Evolutionary conservation across 208 protist species (phyloP), one percentile per base, ranked within the genome.

Genomic region (Tetramitus jugosus): DNA sequence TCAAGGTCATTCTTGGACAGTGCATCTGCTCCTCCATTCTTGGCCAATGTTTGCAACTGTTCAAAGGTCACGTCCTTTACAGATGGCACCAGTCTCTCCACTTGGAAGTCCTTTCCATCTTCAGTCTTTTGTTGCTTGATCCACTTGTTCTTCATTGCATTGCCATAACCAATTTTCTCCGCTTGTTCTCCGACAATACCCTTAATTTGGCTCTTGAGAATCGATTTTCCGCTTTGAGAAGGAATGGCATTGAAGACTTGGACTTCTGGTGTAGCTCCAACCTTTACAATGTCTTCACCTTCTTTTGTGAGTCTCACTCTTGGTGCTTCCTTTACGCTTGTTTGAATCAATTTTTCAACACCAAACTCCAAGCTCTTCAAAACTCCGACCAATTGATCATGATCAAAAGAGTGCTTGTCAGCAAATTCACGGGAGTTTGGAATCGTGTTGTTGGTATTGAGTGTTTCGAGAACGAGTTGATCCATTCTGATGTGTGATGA

Each of bases 311-410:
- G 76, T 81, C 86, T 88, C 84, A 89, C 92, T 65, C 69, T n/a
- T n/a, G n/a, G 76, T 71, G 81, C 83, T 62, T 86, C 84, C 61
- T 84, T 86, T 46, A 80, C 40, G 20, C 90, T 85, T 77, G 85
- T 82, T 62, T 88, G 84, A 68, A 72, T 33, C 13, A 29, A 69
- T 75, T 96, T 85, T 81, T 94, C 91, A 61, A 83, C 84, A 49
- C 91, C 88, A 43, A 90, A 79, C 79, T 91, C 84, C 1, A 97
- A 87, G 20, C 89, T 94, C 85, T 95, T 95, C 82, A 91, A 83
- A 3, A 90, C 91, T 29, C 92, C 92, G 35, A 95, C 90, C 26
- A 96, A 84, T 0, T 87, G 87, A 79, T 95, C 89, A 67, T 95
- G 93, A 64, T 92, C 86, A 33, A 91, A 72, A 43, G 53, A 43